Percentiles rank a stretch among this genome's conserved stretches.
Conservation (phyloP, 2,329 filamentous ascomycete genomes). For the Macroventuria anomochaeta region DNA sequence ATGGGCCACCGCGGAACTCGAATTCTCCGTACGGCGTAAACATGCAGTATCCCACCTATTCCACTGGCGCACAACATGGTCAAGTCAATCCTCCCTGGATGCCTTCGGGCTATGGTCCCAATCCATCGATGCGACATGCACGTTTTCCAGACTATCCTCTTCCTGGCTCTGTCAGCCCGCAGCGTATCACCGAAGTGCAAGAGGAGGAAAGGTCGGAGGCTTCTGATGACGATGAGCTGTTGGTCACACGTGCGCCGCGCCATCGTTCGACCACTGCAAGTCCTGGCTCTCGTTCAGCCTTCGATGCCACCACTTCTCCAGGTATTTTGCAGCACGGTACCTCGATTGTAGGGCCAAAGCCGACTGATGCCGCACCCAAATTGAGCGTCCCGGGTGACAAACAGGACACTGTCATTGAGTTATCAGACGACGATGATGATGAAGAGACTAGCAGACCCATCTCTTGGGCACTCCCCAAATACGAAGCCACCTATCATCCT, state of each 20-base stretch:
- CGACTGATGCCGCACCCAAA: not conserved
- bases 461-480: conserved; percentile 29
- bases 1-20: not conserved
- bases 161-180: not conserved
- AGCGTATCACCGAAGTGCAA: not conserved
- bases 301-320: not conserved
- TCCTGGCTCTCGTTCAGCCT: not conserved
- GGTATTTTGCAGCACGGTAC: not conserved
- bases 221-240: conserved; percentile 30
- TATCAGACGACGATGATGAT: conserved; percentile 3
- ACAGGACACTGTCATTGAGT: conserved; percentile 6
- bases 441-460: not conserved
- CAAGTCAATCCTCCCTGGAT: not conserved
- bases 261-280: conserved; percentile 2
- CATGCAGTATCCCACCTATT: not conserved
- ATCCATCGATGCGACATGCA: not conserved
- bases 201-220: not conserved
- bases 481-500: conserved; percentile 24
- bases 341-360: not conserved
- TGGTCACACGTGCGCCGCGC: conserved; percentile 19
- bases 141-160: not conserved
- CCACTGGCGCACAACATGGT: not conserved
- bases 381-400: not conserved
- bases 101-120: not conserved
- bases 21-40: not conserved